A percentile compares a stretch with the other conserved stretches of the same genome.
Conservation (phyloP, 1,284 basidiomycete species). For the Moesziomyces sp. region DNA sequence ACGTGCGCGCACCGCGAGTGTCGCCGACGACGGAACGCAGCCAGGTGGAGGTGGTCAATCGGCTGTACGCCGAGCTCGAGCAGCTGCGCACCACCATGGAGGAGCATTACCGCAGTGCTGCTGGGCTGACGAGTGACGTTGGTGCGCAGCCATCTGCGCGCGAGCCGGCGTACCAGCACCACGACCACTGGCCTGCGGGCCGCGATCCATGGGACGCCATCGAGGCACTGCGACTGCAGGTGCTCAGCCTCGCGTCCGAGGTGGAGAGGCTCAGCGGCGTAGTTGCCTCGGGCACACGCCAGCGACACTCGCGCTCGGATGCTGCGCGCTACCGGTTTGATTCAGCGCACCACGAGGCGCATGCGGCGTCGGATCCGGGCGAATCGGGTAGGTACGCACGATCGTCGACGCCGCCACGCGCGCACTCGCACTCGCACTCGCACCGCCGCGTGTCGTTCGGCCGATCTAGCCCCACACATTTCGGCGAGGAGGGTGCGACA, state of each 20-base stretch:
- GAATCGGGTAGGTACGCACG: not conserved
- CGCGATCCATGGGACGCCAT: constrained; percentile 49
- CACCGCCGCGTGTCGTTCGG: constrained; percentile 23
- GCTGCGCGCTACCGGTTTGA: not conserved
- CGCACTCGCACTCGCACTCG: no score
- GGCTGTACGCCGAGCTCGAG: constrained; percentile 47
- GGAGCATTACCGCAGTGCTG: constrained; percentile 33
- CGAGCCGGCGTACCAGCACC: constrained; percentile 21
- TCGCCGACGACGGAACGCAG: constrained; percentile 1
- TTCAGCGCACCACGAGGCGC: not conserved
- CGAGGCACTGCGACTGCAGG: constrained; percentile 41
- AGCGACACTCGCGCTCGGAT: not conserved
- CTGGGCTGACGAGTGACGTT: constrained; percentile 1
- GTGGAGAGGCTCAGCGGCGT: constrained; percentile 45
- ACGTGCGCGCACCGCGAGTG: no score
- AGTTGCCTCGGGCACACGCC: constrained; percentile 9
- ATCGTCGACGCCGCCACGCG: not conserved
- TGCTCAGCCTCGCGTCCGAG: constrained; percentile 33
- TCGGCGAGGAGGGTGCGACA: no score
- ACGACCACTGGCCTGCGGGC: constrained; percentile 17
- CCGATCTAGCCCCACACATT: not conserved
- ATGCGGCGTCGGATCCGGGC: constrained; percentile 36
- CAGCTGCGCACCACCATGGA: constrained; percentile 38
- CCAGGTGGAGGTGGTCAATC: constrained; percentile 39
- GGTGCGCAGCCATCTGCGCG: not conserved